Percentiles rank a stretch among this genome's conserved stretches.
Evolutionary conservation across 2,329 filamentous ascomycete species (phyloP).

Genomic region (Gaeumannomyces sp.): DNA sequence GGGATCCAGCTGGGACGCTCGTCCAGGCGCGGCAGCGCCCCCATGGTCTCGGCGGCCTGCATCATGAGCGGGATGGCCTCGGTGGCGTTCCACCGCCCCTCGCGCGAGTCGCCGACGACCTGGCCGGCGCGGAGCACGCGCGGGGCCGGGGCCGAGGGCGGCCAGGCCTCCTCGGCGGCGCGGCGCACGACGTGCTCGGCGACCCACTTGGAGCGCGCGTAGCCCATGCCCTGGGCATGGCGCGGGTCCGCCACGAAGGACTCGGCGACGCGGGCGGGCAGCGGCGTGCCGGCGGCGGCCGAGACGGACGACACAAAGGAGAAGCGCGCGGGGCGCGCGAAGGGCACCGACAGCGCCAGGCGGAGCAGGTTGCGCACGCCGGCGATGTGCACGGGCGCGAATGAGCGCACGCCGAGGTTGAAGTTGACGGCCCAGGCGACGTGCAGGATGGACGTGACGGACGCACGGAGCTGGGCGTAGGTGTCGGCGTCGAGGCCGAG

Average conservation of each 20-base stretch:
- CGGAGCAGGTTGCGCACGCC: slow-evolving; percentile 39
- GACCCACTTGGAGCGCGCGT: slow-evolving; percentile 43
- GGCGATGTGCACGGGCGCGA: slow-evolving; percentile 38
- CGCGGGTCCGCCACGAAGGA: slow-evolving; percentile 25
- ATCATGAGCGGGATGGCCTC: slow-evolving; percentile 49
- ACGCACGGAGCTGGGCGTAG: slow-evolving; percentile 9
- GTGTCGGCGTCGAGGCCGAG: slow-evolving; percentile 20
- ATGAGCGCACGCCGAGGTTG: slow-evolving; percentile 40
- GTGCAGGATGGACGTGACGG: slow-evolving; percentile 38
- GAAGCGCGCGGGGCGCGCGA: slow-evolving; percentile 29
- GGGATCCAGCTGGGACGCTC: slow-evolving; percentile 41
- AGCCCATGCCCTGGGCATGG: slow-evolving; percentile 43
- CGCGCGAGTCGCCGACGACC: slow-evolving; percentile 39
- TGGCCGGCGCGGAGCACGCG: slow-evolving; percentile 43
- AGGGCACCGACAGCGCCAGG: slow-evolving; percentile 29
- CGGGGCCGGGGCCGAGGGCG: slow-evolving; percentile 13
- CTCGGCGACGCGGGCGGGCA: slow-evolving; percentile 30
- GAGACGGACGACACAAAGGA: slow-evolving; percentile 41
- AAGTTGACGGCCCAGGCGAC: slow-evolving; percentile 51
- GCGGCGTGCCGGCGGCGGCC: slow-evolving; percentile 31
- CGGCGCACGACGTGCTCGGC: slow-evolving; percentile 37
- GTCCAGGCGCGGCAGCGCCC: slow-evolving; percentile 36
- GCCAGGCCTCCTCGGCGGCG: slow-evolving; percentile 16
- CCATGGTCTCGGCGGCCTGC: slow-evolving; percentile 35
- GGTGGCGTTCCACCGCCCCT: slow-evolving; percentile 44